Conservation (phyloP, 139 green algal genomes). For the Micractinium sp. region DNA sequence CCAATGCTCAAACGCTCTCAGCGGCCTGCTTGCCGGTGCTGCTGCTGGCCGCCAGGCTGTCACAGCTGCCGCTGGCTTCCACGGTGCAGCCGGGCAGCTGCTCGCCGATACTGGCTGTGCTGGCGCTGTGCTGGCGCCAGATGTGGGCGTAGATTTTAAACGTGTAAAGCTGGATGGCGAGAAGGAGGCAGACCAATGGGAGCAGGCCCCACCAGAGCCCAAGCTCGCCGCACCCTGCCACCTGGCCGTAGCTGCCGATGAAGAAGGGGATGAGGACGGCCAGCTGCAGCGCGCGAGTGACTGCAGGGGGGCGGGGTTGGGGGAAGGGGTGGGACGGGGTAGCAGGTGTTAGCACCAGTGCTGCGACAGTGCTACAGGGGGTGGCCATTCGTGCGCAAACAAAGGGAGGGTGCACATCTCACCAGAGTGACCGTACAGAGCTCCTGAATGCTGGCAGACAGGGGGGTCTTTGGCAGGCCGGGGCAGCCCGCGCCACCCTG, state of each 20-base stretch:
- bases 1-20: too few relatives aligned
- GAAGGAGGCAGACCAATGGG: neutral
- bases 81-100: too few relatives aligned
- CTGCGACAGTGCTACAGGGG: neutral
- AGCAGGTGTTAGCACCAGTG: neutral
- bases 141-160: neutral
- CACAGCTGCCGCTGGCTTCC: too few relatives aligned
- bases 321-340: neutral
- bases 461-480: too few relatives aligned
- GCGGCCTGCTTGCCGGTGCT: too few relatives aligned
- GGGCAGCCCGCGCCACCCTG: too few relatives aligned
- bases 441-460: too few relatives aligned
- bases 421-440: too few relatives aligned
- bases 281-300: slow-evolving; percentile 1
- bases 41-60: too few relatives aligned
- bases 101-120: too few relatives aligned
- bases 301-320: neutral
- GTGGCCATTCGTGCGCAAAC: neutral
- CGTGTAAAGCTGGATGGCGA: neutral
- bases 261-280: neutral
- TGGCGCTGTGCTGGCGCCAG: neutral
- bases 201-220: neutral
- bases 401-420: neutral
- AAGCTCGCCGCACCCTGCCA: neutral
- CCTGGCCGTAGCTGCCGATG: neutral